Conservation (phyloP, 371 early-diverging fungal species). For the Mortierella sp. region DNA sequence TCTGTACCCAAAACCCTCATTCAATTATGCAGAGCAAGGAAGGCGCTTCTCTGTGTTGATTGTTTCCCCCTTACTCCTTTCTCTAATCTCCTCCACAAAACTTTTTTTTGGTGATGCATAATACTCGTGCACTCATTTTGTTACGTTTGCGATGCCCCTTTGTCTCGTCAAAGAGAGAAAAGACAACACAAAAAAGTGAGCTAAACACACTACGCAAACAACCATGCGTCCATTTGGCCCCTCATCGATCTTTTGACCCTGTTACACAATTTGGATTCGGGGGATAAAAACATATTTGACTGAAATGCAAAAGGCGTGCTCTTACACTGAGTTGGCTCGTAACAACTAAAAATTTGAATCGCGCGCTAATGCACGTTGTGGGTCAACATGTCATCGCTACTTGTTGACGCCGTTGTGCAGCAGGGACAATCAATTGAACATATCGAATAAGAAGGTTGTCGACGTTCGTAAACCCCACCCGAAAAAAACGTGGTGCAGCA, state of each 20-base stretch:
- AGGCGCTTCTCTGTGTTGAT: background rate
- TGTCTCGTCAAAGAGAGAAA: background rate
- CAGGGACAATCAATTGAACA: no score
- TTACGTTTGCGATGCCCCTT: slow-evolving; percentile 2
- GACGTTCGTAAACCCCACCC: background rate
- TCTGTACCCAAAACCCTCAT: background rate
- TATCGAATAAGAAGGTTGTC: background rate
- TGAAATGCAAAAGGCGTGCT: slow-evolving; percentile 4
- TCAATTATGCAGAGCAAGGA: background rate
- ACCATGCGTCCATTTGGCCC: background rate
- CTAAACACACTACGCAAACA: background rate
- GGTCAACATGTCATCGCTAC: background rate
- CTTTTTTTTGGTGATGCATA: slow-evolving; percentile 1
- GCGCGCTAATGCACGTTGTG: background rate
- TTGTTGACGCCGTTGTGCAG: no score
- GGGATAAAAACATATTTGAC: background rate
- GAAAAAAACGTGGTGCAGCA: background rate
- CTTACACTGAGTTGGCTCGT: background rate
- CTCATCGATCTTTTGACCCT: background rate
- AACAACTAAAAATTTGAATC: background rate
- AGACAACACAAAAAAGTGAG: background rate
- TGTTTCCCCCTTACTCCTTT: background rate
- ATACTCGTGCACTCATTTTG: slow-evolving; percentile 8
- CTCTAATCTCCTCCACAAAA: background rate
- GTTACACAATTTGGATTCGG: background rate